Base-by-base conservation (phyloP, 805 yeast genomes). In the Candida michaelii region DNA sequence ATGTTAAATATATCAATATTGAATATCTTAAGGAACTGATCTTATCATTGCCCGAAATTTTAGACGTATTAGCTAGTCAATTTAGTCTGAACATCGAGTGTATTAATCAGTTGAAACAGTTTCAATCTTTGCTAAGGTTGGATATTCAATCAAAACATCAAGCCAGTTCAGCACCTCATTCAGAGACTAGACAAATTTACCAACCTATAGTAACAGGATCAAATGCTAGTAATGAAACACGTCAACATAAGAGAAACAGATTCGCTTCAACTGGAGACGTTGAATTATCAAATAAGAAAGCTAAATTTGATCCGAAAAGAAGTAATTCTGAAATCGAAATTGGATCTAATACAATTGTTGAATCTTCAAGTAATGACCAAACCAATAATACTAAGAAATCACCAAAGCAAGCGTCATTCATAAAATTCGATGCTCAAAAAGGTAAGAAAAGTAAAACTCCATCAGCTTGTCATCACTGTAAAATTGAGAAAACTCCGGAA, bases 401-500 rank as follows among this genome's bases (percentile, higher is more conserved):
- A 8, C 34, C 38, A 4, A 34, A 33, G 11, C 30, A 36, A 18
- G 25, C 35, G 8, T 24, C 39, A 23, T 36, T 36, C 19, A 30
- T 42, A 10, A 42, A 42, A 14, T 42, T 42, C 21, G 37, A 39
- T 15, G 13, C 31, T 10, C 36, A 39, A 13, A 39, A 31, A 13
- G 31, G n/a, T 6, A 36, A 23, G 16, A 41, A 36, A 13, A 11
- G 9, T 27, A 23, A 21, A 10, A 15, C 36, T 19, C 40, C 40
- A 3, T 29, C 19, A 4, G 36, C 31, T 5, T 61, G 66, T 41
- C 48, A 45, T 27, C 96, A 89, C 52, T 89, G 97, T 65, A 82
- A 83, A 0, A 78, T 83, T 2, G 71, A 71, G 21, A 80, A 79
- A 36, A 86, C 96, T 0, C 97, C 97, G 0, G 97, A 90, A 61